These are phyloP conservation scores for Dionaea muscipula DNA, from an alignment of 179 eudicot genomes.

Conservation along the genomic window DNA sequence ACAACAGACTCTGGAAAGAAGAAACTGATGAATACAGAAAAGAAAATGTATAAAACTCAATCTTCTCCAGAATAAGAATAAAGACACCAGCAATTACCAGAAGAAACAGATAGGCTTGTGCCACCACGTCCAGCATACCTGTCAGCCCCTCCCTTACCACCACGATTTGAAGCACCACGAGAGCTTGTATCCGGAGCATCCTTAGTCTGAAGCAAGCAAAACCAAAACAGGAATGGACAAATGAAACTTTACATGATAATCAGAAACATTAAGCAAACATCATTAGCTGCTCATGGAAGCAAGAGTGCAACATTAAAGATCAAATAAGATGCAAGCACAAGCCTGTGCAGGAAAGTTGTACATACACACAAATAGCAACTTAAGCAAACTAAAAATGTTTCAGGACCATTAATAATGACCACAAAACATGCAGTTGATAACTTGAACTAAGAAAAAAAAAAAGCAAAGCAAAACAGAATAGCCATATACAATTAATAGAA, in stretches of 20 bases:
- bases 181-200: constrained; percentile 63
- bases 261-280: not conserved
- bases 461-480: not conserved
- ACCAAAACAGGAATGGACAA: constrained; percentile 1
- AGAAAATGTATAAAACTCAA: not conserved
- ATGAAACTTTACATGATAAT: not conserved
- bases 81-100: constrained; percentile 30
- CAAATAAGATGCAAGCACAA: not conserved
- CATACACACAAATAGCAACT: not conserved
- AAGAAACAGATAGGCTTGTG: constrained; percentile 32
- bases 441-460: not conserved
- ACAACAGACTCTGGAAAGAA: constrained; percentile 39
- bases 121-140: constrained; percentile 53
- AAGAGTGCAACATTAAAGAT: no score
- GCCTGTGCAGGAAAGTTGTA: constrained; percentile 5
- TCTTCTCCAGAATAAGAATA: not conserved
- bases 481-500: not conserved
- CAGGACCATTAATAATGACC: not conserved
- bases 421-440: not conserved
- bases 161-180: constrained; percentile 57
- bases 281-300: no score
- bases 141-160: constrained; percentile 46
- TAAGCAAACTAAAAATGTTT: not conserved
- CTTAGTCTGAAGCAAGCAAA: constrained; percentile 42
- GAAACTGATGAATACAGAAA: constrained; percentile 1